These are phyloP conservation scores for Geosmithia putterillii DNA, from an alignment of 2,329 filamentous ascomycete genomes.

Conservation along the genomic window DNA sequence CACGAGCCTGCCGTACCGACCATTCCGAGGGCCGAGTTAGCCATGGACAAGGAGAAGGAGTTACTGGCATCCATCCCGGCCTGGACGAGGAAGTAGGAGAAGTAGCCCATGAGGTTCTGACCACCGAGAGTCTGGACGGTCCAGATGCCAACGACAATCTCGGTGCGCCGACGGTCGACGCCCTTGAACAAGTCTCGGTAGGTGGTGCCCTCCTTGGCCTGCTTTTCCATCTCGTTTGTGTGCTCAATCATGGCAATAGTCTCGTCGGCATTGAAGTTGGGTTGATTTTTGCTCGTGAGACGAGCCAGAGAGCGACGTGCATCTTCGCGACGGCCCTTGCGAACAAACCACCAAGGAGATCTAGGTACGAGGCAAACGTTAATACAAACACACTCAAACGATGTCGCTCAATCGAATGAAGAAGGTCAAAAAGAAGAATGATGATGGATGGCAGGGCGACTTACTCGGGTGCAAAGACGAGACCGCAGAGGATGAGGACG, in stretches of 20 bases:
- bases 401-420: neutral
- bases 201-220: constrained; percentile 24
- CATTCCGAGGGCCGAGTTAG: constrained; percentile 35
- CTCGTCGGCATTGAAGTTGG: constrained; percentile 29
- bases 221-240: constrained; percentile 36
- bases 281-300: constrained; percentile 24
- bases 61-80: constrained; percentile 30
- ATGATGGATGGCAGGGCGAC: no score
- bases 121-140: constrained; percentile 16
- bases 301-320: constrained; percentile 27
- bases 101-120: constrained; percentile 35
- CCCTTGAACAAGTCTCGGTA: constrained; percentile 41
- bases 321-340: constrained; percentile 25
- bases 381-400: constrained; percentile 1
- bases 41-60: constrained; percentile 33
- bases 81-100: constrained; percentile 31
- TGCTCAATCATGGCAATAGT: constrained; percentile 41
- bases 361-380: constrained; percentile 6
- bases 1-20: constrained; percentile 38
- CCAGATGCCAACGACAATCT: constrained; percentile 32
- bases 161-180: constrained; percentile 37
- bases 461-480: constrained; percentile 34
- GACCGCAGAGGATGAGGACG: constrained; percentile 28
- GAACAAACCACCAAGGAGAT: constrained; percentile 38
- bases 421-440: neutral